Conservation (phyloP, 306 rosid genomes). For the Heteromeles arbutifolia region DNA sequence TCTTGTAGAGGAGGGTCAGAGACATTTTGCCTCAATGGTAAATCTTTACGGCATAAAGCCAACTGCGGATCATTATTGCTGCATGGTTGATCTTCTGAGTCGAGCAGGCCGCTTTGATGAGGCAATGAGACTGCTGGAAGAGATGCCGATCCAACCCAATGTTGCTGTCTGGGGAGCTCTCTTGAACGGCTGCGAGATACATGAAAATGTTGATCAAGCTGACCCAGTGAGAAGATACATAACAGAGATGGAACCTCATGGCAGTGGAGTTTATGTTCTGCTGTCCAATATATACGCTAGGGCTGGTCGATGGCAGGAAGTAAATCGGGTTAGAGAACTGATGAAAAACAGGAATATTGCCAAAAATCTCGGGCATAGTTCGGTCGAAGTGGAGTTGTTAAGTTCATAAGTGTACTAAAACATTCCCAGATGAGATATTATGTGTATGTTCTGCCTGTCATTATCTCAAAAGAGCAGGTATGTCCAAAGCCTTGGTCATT, state of each 20-base stretch:
- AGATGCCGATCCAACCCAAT: conserved; percentile 47
- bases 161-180: conserved; percentile 60
- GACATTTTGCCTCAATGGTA: conserved; percentile 49
- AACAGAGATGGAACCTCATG: conserved; percentile 36
- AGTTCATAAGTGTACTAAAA: background rate
- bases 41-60: conserved; percentile 42
- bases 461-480: background rate
- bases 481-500: too few relatives aligned
- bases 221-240: conserved; percentile 35
- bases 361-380: conserved; percentile 61
- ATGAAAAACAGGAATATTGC: conserved; percentile 39
- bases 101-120: conserved; percentile 59
- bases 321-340: conserved; percentile 44
- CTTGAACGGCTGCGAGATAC: conserved; percentile 71
- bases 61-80: conserved; percentile 68
- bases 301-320: conserved; percentile 68
- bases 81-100: conserved; percentile 76
- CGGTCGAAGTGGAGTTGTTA: conserved; percentile 44
- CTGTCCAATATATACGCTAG: conserved; percentile 70
- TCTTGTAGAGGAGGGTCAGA: conserved; percentile 52
- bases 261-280: conserved; percentile 61
- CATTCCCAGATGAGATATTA: background rate
- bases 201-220: conserved; percentile 56
- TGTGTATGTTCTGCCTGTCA: background rate
- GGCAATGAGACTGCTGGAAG: conserved; percentile 44